Evolutionary conservation across 257 asterid genomes (phyloP).

Genomic region (Linaria vulgaris): DNA sequence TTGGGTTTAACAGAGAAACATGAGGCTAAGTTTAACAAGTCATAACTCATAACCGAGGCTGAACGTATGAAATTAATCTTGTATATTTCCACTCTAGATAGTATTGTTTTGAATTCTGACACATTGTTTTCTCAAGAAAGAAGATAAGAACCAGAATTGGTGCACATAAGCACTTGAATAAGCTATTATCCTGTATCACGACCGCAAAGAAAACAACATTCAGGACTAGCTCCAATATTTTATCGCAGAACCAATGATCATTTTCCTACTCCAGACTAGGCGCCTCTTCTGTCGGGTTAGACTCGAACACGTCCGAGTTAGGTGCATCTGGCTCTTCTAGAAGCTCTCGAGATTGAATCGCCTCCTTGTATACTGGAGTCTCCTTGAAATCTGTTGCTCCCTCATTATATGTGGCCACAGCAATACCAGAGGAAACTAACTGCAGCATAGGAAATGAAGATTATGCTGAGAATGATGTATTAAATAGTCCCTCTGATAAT

Average conservation of each 20-base stretch:
- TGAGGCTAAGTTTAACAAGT: background rate
- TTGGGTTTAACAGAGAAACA: conserved; percentile 7
- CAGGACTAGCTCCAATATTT: conserved; percentile 19
- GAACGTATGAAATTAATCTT: background rate
- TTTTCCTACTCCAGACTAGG: conserved; percentile 69
- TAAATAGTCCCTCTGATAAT: too few relatives aligned
- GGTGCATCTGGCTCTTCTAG: conserved; percentile 82
- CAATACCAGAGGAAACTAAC: conserved; percentile 80
- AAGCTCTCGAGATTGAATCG: conserved; percentile 71
- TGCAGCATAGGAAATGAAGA: conserved; percentile 32
- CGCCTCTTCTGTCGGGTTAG: conserved; percentile 90
- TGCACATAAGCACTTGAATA: conserved; percentile 6
- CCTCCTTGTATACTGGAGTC: conserved; percentile 82
- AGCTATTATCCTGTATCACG: conserved; percentile 16
- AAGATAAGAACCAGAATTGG: background rate
- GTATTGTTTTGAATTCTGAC: background rate
- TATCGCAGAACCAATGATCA: conserved; percentile 4
- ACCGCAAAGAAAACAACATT: conserved; percentile 13
- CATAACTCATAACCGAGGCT: conserved; percentile 14
- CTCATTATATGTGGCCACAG: conserved; percentile 74
- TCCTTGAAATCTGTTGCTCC: conserved; percentile 95
- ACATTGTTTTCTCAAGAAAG: conserved; percentile 5
- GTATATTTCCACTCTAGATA: background rate
- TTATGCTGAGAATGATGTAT: too few relatives aligned
- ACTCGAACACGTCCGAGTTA: conserved; percentile 74